Conservation (phyloP, 2,329 filamentous ascomycete species). For the Fusarium drepaniforme region DNA sequence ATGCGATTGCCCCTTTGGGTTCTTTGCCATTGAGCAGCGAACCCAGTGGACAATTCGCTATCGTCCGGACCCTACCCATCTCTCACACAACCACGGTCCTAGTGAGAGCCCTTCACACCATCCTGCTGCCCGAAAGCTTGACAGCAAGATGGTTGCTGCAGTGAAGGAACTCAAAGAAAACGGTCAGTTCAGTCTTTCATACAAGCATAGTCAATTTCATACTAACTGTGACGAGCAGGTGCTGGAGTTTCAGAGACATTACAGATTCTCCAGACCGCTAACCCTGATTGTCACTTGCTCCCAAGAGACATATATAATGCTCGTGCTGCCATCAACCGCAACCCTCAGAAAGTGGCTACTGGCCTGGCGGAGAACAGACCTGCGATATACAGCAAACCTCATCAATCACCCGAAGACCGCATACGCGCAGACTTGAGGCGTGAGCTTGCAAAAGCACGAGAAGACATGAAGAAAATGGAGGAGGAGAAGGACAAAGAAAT, state of each 20-base stretch:
- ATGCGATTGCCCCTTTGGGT: slow-evolving; percentile 77
- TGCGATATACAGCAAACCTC: slow-evolving; percentile 75
- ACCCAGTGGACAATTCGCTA: slow-evolving; percentile 77
- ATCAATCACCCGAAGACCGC: slow-evolving; percentile 72
- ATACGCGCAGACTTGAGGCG: slow-evolving; percentile 72
- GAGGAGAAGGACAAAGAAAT: slow-evolving; percentile 70
- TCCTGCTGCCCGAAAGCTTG: slow-evolving; percentile 73
- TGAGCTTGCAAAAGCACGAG: slow-evolving; percentile 69
- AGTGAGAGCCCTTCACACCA: slow-evolving; percentile 76
- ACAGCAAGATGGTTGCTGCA: slow-evolving; percentile 76
- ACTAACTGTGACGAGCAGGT: slow-evolving; percentile 60
- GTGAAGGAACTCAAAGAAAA: slow-evolving; percentile 75
- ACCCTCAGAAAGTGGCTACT: slow-evolving; percentile 71
- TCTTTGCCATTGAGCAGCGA: slow-evolving; percentile 76
- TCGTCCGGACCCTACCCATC: slow-evolving; percentile 68
- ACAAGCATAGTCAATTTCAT: slow-evolving; percentile 30
- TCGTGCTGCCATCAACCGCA: slow-evolving; percentile 74
- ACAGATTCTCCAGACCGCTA: slow-evolving; percentile 73
- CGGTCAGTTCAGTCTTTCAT: slow-evolving; percentile 65
- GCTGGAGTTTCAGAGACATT: slow-evolving; percentile 75
- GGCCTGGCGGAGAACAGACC: slow-evolving; percentile 71
- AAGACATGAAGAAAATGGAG: slow-evolving; percentile 67
- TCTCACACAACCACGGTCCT: slow-evolving; percentile 73
- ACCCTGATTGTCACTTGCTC: slow-evolving; percentile 72
- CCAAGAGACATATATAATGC: slow-evolving; percentile 77